phyloP scores from a whole-genome alignment of 192 early-diverging fungal genomes.

The Rhizophagus clarus region DNA sequence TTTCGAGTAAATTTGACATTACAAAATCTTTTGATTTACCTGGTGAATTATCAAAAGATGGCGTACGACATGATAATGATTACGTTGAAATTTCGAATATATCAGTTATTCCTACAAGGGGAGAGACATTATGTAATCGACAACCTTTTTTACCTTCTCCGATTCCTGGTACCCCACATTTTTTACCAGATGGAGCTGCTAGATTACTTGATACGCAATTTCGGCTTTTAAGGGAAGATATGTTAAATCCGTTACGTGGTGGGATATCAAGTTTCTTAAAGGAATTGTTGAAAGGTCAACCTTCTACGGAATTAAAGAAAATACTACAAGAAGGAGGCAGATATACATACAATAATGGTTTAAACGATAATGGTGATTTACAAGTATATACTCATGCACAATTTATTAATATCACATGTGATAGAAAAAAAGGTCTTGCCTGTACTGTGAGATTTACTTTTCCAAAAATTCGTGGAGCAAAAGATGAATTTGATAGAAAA shows the following conservation, averaged over 20 bases:
- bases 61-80: constrained; percentile 61
- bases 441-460: neutral
- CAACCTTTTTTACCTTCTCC: constrained; percentile 51
- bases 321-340: neutral
- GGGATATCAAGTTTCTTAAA: constrained; percentile 45
- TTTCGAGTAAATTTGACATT: neutral
- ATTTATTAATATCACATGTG: neutral
- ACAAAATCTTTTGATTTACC: neutral
- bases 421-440: neutral
- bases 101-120: constrained; percentile 53
- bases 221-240: constrained; percentile 61
- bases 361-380: neutral
- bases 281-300: constrained; percentile 15
- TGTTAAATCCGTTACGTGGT: constrained; percentile 47
- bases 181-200: constrained; percentile 45
- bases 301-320: neutral
- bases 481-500: neutral
- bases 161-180: constrained; percentile 44
- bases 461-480: neutral
- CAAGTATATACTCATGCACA: neutral
- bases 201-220: constrained; percentile 62
- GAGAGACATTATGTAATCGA: constrained; percentile 45
- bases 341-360: too few species aligned
- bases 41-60: constrained; percentile 42
- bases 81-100: constrained; percentile 44